Percentiles rank a stretch among this genome's conserved stretches.
phyloP scores from a whole-genome alignment of 116 monocot genomes.

The Dioscorea cayenensis region DNA sequence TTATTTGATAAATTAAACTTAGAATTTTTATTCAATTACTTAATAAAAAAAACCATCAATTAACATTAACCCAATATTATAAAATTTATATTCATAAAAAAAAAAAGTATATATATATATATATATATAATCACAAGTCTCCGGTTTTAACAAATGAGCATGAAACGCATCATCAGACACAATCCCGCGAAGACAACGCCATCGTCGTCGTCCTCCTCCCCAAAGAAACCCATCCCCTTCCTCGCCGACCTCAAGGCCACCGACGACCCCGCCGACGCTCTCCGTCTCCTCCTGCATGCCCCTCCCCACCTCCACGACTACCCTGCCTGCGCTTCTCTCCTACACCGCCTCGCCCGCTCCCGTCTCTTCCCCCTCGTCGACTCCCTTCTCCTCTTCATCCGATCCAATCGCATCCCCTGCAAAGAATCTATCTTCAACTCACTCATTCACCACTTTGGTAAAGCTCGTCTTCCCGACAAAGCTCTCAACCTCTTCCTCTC shows the following conservation, averaged over 20 bases:
- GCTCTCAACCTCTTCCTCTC: conserved; percentile 58
- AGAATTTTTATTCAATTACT: too few species aligned
- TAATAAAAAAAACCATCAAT: too few species aligned
- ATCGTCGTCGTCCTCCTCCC: too few species aligned
- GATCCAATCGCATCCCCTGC: conserved; percentile 33
- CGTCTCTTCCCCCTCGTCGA: conserved; percentile 43
- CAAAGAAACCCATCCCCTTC: conserved; percentile 22
- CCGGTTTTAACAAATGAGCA: too few species aligned
- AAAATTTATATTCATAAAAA: too few species aligned
- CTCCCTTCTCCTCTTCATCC: conserved; percentile 39
- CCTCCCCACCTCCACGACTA: conserved; percentile 28
- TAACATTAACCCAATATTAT: too few species aligned
- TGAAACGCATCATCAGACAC: too few species aligned
- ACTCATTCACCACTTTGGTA: conserved; percentile 54
- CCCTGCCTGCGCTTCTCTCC: conserved; percentile 42
- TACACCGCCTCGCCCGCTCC: conserved; percentile 66
- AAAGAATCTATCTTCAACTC: conserved; percentile 46
- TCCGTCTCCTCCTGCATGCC: conserved; percentile 31
- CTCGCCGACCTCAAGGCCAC: conserved; percentile 48
- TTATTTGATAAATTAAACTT: too few species aligned
- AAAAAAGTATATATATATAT: too few species aligned
- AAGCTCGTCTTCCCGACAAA: conserved; percentile 39
- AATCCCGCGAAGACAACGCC: too few species aligned
- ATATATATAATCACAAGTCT: too few species aligned
- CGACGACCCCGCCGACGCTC: conserved; percentile 42